Base-by-base conservation (phyloP, 768 basidiomycete genomes). In the Boletus coccyginus region DNA sequence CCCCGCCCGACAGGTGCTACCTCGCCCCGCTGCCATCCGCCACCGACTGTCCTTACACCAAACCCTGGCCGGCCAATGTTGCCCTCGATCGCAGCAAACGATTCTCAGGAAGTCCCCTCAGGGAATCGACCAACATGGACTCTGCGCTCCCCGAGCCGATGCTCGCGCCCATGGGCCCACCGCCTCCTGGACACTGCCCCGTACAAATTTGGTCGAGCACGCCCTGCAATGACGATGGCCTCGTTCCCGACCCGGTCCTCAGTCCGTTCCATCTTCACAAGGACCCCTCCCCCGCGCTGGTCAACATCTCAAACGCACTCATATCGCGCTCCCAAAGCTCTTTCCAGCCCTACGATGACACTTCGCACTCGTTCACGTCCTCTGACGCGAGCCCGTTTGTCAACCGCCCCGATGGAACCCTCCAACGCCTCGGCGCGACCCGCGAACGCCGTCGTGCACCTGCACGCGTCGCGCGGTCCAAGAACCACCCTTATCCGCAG, bases 131-230 rank as follows among this genome's bases (percentile, higher is more conserved):
- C 45, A 42, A 55, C 11, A 41, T 14, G 5, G 55, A 50, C 17
- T 13, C 41, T 4, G 41, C 44, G 1, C 50, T 62, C 41, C 14
- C 52, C 27, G 55, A 40, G 21, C 19, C 55, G 19, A 54, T 59
- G 46, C 11, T 49, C 27, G 55, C 33, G 21, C 19, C 57, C 17
- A 54, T 59, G 41, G 57, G 27, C n/a, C 58, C 66, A 7, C 53
- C 59, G 4, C 47, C 53, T 1, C 62, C 57, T 19, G 48, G 41
- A 27, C 55, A 29, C 21, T 66, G 65, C 42, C 47, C 66, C 10
- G 10, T 45, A 3, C 48, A 60, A 24, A 56, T 69, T 9, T 70
- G 67, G 67, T 63, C 63, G 36, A 70, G 67, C 48, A 67, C 67
- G 0, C 67, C 67, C 3, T 53, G 8, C 42, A 64, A 60, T 54